Base-by-base conservation (phyloP, 2,329 filamentous ascomycete species). In the Exophiala xenobiotica region DNA sequence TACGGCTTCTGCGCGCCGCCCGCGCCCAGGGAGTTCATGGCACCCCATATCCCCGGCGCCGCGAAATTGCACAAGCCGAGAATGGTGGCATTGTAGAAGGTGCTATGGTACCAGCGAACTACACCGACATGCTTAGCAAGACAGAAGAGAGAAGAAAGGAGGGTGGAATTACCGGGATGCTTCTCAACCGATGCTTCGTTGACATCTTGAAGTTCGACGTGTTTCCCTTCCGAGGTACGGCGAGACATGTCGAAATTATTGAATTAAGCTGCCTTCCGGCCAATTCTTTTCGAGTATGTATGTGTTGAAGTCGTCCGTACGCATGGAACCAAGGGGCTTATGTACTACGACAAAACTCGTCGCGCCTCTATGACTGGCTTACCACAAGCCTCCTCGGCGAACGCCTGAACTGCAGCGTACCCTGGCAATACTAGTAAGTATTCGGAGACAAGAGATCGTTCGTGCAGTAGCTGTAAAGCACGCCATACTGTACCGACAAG, bases 11-110 rank as follows among this genome's bases (percentile, higher is more conserved):
- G 76, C 23, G 80, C 76, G 2, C 86, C 86, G 42, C 86, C 86
- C 1, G 83, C 86, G 7, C 86, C 86, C 0, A 89, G 76, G 0
- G 79, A 83, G 69, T 75, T 74, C 12, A 77, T 62, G 3, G 74
- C 74, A 49, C 72, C 75, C 73, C 74, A 77, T 18, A 77, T 74
- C 2, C 73, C 74, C 0, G 73, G 73, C 33, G 74, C 72, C 1
- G 71, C 73, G 59, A 77, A 76, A 3, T 68, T 70, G 16, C 70
- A 87, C 7, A 88, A 67, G 0, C 86, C 86, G 1, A 90, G 77
- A 31, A 90, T 79, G 24, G 83, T 78, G 45, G 86, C 83, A 69
- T 89, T 88, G 71, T 81, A 89, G 59, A 86, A 84, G 0, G 85
- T 87, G 1, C 83, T 85, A 20, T 83, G 80, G 63, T 88, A 80